A percentile compares a stretch with the other conserved stretches of the same genome.
These are phyloP conservation scores for Pelargonium nanum DNA, from an alignment of 345 rosid species.

Conservation along the genomic window DNA sequence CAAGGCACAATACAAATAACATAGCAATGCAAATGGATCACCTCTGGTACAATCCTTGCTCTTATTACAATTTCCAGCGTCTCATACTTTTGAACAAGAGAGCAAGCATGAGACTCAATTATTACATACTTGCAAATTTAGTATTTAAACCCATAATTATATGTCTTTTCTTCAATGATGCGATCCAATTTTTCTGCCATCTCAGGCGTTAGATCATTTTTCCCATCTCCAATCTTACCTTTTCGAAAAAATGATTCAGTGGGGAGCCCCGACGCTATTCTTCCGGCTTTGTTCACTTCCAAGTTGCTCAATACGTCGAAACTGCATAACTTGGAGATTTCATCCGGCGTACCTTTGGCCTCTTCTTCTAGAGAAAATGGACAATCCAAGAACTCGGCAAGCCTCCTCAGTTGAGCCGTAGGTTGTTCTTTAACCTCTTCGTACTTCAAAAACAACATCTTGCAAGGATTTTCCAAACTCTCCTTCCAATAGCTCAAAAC, in stretches of 20 bases:
- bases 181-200: background rate
- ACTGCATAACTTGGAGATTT: background rate
- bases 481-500: background rate
- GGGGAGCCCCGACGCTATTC: background rate
- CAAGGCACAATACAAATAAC: too few relatives aligned
- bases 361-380: background rate
- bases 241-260: background rate
- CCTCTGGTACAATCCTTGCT: too few relatives aligned
- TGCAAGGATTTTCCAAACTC: background rate
- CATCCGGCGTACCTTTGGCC: background rate
- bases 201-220: background rate
- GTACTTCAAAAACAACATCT: background rate
- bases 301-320: background rate
- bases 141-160: background rate
- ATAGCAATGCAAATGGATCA: too few relatives aligned
- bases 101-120: too few relatives aligned
- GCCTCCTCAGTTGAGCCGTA: background rate
- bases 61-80: too few relatives aligned
- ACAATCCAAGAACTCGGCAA: background rate
- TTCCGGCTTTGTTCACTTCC: conserved; percentile 1
- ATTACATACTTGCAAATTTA: too few relatives aligned
- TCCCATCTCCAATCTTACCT: background rate
- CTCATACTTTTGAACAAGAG: too few relatives aligned
- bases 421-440: background rate
- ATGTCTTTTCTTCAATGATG: background rate